Percentiles rank a stretch among this genome's conserved stretches.
Evolutionary conservation across 208 protist genomes (phyloP).

Genomic region (Phytomonas sp.): DNA sequence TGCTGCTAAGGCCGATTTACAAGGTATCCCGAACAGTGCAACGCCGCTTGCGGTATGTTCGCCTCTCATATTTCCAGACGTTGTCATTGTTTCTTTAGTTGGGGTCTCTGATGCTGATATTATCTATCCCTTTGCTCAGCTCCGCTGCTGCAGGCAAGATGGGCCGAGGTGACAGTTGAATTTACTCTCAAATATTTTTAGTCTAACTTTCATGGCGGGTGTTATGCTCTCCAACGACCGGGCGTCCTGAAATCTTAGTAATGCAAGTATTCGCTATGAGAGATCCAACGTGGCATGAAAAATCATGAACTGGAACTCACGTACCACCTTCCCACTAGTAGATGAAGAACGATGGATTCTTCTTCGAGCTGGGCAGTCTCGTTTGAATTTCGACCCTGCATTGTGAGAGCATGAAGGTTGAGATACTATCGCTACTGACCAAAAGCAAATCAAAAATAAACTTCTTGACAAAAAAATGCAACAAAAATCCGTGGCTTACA

Average conservation of each 20-base stretch:
- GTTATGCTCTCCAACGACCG: slow-evolving; percentile 58
- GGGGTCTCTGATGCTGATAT: slow-evolving; percentile 73
- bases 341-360: neutral
- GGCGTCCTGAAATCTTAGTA: slow-evolving; percentile 49
- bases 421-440: neutral
- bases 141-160: neutral
- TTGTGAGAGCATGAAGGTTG: neutral
- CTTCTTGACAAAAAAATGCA: neutral
- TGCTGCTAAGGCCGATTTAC: neutral
- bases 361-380: neutral
- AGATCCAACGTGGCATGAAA: slow-evolving; percentile 26
- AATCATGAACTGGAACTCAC: slow-evolving; percentile 71
- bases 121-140: slow-evolving; percentile 22
- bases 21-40: slow-evolving; percentile 53
- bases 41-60: slow-evolving; percentile 55
- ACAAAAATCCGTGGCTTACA: neutral
- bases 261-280: slow-evolving; percentile 52
- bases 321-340: neutral
- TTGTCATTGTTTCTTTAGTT: slow-evolving; percentile 48
- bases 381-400: neutral
- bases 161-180: slow-evolving; percentile 59
- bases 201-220: slow-evolving; percentile 74
- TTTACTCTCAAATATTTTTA: slow-evolving; percentile 83
- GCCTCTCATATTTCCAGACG: slow-evolving; percentile 39
- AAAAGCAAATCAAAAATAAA: neutral